phyloP scores from a whole-genome alignment of 1,284 basidiomycete species.

The Agroathelia rolfsii region DNA sequence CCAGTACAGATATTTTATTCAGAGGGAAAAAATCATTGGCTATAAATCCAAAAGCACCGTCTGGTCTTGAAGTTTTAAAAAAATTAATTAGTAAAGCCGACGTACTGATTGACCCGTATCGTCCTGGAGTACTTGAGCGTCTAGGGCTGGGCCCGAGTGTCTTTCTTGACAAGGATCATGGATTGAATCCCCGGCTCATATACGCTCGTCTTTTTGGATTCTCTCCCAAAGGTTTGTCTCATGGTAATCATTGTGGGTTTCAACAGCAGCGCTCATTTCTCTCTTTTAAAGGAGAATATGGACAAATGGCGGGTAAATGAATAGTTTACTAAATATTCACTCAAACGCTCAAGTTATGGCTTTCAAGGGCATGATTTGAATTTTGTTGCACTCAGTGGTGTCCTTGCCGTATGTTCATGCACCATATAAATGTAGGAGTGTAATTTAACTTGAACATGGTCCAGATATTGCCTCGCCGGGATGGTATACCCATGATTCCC shows the following conservation, averaged over 20 bases:
- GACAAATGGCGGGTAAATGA: constrained; percentile 58
- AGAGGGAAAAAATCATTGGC: constrained; percentile 68
- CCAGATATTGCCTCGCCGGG: constrained; percentile 57
- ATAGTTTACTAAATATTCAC: neutral
- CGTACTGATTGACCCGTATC: constrained; percentile 75
- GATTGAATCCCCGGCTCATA: constrained; percentile 49
- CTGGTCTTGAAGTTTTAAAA: constrained; percentile 49
- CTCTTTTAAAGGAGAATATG: constrained; percentile 41
- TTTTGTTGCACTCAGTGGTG: constrained; percentile 75
- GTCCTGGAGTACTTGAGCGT: constrained; percentile 75
- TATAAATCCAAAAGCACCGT: constrained; percentile 52
- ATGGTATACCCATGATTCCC: constrained; percentile 61
- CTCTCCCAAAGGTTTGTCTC: no score
- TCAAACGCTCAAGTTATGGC: no score
- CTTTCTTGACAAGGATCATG: constrained; percentile 38
- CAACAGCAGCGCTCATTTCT: constrained; percentile 31
- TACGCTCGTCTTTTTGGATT: constrained; percentile 62
- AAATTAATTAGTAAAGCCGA: constrained; percentile 60
- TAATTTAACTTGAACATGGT: no score
- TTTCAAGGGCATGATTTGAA: constrained; percentile 85
- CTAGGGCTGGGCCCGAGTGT: constrained; percentile 70
- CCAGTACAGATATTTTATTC: constrained; percentile 44
- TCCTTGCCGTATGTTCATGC: constrained; percentile 49
- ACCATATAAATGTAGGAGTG: no score
- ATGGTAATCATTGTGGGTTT: no score